phyloP scores from a whole-genome alignment of 768 basidiomycete genomes.

The Melanogaster broomeanus region DNA sequence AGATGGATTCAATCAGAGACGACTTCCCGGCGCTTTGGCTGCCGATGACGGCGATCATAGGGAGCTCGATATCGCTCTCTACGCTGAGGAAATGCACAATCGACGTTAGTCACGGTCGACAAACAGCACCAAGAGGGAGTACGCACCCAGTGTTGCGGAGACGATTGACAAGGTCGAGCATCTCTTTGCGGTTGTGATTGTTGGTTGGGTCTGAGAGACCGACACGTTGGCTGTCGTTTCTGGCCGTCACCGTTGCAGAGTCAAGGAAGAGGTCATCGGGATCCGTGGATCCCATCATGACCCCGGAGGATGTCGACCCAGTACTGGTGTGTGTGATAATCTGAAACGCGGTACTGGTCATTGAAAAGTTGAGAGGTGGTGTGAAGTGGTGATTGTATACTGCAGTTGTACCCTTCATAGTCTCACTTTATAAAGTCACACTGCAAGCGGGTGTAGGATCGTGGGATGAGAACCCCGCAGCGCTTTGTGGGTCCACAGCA shows the following conservation, averaged over 20 bases:
- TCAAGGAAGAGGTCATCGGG: neutral
- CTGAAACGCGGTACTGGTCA: too few species aligned
- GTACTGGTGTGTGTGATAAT: too few species aligned
- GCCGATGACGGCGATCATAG: constrained; percentile 69
- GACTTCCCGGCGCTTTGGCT: constrained; percentile 72
- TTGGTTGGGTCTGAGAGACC: constrained; percentile 52
- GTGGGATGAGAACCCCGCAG: neutral
- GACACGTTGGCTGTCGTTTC: constrained; percentile 31
- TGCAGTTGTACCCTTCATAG: too few species aligned
- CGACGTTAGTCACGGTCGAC: too few species aligned
- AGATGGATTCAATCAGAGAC: constrained; percentile 72
- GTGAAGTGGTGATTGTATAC: too few species aligned
- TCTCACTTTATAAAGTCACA: constrained; percentile 11
- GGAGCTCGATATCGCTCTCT: constrained; percentile 67
- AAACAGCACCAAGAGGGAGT: too few species aligned
- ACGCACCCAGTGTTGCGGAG: constrained; percentile 63
- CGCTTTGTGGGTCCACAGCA: constrained; percentile 10
- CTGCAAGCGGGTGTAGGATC: neutral
- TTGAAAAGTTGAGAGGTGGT: neutral
- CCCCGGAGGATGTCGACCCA: too few species aligned
- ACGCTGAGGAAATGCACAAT: constrained; percentile 39
- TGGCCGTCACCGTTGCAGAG: neutral
- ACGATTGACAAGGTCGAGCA: constrained; percentile 59
- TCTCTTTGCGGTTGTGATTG: constrained; percentile 55
- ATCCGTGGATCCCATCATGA: too few species aligned